These are phyloP conservation scores for Anisodus tanguticus DNA, from an alignment of 257 asterid genomes.

Conservation along the genomic window DNA sequence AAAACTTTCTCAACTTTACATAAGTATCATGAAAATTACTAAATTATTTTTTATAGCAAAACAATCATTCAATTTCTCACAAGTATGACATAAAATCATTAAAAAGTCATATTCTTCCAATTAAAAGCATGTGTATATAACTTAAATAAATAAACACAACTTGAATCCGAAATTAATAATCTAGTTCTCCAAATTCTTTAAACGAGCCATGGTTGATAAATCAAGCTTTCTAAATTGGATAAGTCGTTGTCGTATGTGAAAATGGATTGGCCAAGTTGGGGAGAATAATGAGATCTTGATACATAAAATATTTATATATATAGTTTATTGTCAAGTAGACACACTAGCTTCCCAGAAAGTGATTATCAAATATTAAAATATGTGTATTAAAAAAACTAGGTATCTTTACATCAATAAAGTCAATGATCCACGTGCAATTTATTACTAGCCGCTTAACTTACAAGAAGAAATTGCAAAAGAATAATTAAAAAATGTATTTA, in stretches of 20 bases:
- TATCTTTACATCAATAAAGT: background rate
- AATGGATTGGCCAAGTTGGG: background rate
- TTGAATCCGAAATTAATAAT: background rate
- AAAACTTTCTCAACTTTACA: too few species aligned
- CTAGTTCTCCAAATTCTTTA: background rate
- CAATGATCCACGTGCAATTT: conserved; percentile 20
- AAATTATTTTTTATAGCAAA: too few species aligned
- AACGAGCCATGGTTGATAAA: background rate
- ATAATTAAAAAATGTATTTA: background rate
- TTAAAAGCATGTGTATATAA: too few species aligned
- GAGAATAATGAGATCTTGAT: background rate
- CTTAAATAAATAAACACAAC: too few species aligned
- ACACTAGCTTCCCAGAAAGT: background rate
- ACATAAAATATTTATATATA: background rate
- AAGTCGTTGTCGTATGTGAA: background rate
- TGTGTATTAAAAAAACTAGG: too few species aligned
- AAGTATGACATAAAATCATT: too few species aligned
- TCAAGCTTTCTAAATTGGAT: background rate
- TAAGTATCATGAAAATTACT: too few species aligned
- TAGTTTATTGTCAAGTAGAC: conserved; percentile 8
- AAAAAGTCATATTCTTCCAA: too few species aligned
- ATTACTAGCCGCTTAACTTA: background rate
- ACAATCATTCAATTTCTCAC: too few species aligned
- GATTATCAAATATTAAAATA: background rate
- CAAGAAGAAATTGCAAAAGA: background rate